Percentiles rank a stretch among this genome's conserved stretches.
Evolutionary conservation across 768 basidiomycete genomes (phyloP).

Genomic region (Crassisporium funariophilum): DNA sequence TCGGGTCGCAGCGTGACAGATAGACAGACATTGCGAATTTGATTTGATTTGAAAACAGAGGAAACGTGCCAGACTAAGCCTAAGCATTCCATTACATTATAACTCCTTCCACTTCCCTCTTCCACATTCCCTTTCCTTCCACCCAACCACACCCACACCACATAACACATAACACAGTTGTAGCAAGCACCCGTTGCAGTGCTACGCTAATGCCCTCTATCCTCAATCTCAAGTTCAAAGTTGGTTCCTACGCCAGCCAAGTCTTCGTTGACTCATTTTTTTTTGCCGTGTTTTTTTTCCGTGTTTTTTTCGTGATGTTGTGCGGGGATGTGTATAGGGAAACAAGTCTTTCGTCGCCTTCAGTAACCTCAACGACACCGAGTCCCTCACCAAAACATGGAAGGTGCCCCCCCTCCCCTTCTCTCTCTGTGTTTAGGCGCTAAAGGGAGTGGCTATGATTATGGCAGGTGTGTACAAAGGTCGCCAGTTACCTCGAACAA

Average conservation of each 20-base stretch:
- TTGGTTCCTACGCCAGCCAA: constrained; percentile 30
- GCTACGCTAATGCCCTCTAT: constrained; percentile 67
- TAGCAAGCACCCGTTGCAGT: constrained; percentile 3
- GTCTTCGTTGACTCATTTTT: no score
- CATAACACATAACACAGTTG: background rate
- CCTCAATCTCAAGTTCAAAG: constrained; percentile 87
- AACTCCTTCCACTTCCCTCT: no score
- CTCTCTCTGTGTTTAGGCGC: constrained; percentile 4
- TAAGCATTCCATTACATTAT: no score
- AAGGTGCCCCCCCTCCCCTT: constrained; percentile 52
- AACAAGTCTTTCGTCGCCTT: constrained; percentile 96
- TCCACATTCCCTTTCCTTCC: no score
- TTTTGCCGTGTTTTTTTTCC: constrained; percentile 12
- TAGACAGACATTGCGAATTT: no score
- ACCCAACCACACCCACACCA: background rate
- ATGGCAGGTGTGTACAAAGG: constrained; percentile 82
- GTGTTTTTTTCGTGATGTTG: constrained; percentile 17
- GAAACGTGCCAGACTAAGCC: no score
- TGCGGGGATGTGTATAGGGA: constrained; percentile 53
- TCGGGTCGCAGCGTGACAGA: no score
- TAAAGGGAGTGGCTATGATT: no score
- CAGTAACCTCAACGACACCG: constrained; percentile 83
- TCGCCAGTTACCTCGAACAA: constrained; percentile 88
- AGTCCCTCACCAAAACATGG: constrained; percentile 89
- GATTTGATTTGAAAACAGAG: no score